Conservation (phyloP, 1,139 yeast genomes). For the Citeromyces hawaiiensis region DNA sequence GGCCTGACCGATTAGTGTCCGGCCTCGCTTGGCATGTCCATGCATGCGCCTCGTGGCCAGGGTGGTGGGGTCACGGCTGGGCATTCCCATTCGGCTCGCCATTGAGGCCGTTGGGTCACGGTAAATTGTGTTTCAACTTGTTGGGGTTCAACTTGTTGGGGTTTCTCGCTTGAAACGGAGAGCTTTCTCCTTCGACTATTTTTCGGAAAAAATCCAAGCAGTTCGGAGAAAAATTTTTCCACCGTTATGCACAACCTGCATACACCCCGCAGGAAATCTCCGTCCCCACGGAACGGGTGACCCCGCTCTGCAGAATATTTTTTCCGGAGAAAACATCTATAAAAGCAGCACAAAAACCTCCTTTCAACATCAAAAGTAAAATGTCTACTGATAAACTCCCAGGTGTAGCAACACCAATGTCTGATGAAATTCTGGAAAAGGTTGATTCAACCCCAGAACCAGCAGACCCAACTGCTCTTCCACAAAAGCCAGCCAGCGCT, state of each 20-base stretch:
- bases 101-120: no score
- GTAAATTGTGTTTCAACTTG: no score
- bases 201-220: no score
- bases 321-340: neutral
- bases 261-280: neutral
- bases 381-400: neutral
- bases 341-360: neutral
- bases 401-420: slow-evolving; percentile 1
- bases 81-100: neutral
- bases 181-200: no score
- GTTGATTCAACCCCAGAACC: neutral
- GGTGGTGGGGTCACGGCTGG: neutral
- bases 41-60: neutral
- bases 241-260: neutral
- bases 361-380: neutral
- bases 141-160: no score
- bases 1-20: neutral
- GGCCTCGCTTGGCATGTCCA: neutral
- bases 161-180: no score
- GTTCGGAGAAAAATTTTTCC: neutral
- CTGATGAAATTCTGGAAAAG: neutral
- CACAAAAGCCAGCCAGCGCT: slow-evolving; percentile 3
- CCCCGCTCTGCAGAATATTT: neutral
- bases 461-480: neutral
- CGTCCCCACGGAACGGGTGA: slow-evolving; percentile 1